phyloP scores from a whole-genome alignment of 78 protist genomes.

The Dictyostelium firmibasis region DNA sequence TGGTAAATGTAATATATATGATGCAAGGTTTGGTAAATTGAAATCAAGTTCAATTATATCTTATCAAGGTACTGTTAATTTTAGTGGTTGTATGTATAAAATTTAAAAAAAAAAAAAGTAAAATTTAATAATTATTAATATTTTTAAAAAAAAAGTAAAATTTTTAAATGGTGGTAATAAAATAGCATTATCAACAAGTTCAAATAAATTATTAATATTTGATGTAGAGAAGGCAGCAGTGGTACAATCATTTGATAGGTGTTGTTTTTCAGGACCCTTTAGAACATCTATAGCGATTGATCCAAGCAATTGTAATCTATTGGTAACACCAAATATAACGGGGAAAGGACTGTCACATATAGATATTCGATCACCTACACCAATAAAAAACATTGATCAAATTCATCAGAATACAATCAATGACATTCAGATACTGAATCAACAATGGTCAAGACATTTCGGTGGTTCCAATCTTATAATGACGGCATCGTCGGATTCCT shows the following conservation, averaged over 20 bases:
- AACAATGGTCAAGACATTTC: slow-evolving; percentile 26
- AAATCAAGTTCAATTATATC: slow-evolving; percentile 16
- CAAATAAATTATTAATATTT: slow-evolving; percentile 58
- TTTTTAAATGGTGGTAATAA: slow-evolving; percentile 23
- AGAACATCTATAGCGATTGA: slow-evolving; percentile 44
- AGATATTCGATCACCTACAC: slow-evolving; percentile 18
- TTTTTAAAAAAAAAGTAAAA: neutral
- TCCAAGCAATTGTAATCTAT: neutral
- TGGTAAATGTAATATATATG: slow-evolving; percentile 34
- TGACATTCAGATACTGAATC: slow-evolving; percentile 31
- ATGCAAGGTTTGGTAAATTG: slow-evolving; percentile 47
- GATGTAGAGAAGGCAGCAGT: slow-evolving; percentile 47
- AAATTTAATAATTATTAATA: neutral
- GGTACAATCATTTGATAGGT: slow-evolving; percentile 36
- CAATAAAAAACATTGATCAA: slow-evolving; percentile 12
- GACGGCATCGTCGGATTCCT: slow-evolving; percentile 23
- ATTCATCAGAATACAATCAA: slow-evolving; percentile 35
- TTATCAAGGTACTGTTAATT: slow-evolving; percentile 8
- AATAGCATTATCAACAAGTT: slow-evolving; percentile 52
- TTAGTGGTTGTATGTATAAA: slow-evolving; percentile 51
- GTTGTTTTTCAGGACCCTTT: slow-evolving; percentile 17
- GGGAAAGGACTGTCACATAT: slow-evolving; percentile 47
- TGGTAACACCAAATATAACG: slow-evolving; percentile 21
- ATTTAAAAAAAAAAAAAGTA: neutral
- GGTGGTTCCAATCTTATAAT: neutral